Conservation (phyloP, 78 protist genomes). For the Dictyostelium intermedium region DNA sequence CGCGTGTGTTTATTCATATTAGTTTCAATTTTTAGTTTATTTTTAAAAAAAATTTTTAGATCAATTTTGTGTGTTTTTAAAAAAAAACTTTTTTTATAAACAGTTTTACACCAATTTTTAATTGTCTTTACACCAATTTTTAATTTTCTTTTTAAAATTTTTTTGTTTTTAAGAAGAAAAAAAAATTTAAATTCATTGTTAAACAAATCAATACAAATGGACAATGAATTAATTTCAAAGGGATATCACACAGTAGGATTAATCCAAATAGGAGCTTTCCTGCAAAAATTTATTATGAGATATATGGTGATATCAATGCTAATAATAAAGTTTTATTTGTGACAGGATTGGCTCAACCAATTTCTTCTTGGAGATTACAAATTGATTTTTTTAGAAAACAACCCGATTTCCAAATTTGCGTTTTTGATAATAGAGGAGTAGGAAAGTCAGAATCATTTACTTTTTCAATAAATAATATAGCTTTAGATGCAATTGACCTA, state of each 20-base stretch:
- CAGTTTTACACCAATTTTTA: too few relatives aligned
- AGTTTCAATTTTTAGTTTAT: too few relatives aligned
- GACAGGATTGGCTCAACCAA: not conserved
- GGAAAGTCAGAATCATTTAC: not conserved
- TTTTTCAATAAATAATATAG: not conserved
- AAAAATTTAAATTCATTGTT: too few relatives aligned
- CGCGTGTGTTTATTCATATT: too few relatives aligned
- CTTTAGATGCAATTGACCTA: not conserved
- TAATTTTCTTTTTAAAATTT: too few relatives aligned
- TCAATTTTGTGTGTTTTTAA: too few relatives aligned
- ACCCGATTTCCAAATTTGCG: not conserved
- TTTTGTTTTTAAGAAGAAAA: too few relatives aligned
- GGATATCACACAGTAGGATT: not conserved
- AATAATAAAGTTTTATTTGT: not conserved
- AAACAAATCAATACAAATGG: not conserved
- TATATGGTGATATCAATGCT: not conserved
- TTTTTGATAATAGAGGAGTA: not conserved
- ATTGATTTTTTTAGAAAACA: not conserved
- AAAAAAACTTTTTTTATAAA: too few relatives aligned
- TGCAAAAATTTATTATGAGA: not conserved
- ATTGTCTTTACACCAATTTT: too few relatives aligned
- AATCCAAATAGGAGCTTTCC: not conserved
- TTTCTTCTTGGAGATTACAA: not conserved
- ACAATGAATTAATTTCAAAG: not conserved
- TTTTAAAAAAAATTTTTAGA: too few relatives aligned